Evolutionary conservation across 495 filamentous ascomycete genomes (phyloP), one percentile per base, ranked within the genome.

Genomic region (Chaetomium fimeti): DNA sequence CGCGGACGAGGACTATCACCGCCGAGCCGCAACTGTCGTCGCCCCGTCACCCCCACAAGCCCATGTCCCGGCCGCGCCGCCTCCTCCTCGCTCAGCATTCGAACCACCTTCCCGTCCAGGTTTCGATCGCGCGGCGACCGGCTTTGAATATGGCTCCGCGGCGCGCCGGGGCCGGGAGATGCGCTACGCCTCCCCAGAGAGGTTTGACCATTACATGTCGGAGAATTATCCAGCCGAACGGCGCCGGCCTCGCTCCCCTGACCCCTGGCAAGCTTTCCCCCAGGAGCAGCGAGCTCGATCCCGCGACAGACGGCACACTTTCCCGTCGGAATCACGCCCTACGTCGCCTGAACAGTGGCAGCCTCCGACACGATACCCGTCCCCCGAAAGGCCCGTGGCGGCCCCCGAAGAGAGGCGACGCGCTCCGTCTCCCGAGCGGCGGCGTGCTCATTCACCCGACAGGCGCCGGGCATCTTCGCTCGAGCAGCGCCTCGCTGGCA

Each of bases 1-100:
- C 29, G 73, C 79, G 71, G 79, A 78, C 40, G 74, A 82, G 11
- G 73, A 79, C 53, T 82, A 80, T 27, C 54, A 49, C n/a, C 72
- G 75, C 16, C 72, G 78, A 55, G 70, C 78, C 22, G 76, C 75
- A 45, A 78, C 71, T 0, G 73, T 77, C n/a, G 69, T 76, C 15
- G 72, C 74, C 6, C 75, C 76, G 8, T 75, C 72, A 27, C 72
- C 71, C 8, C 76, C 69, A 27, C 72, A 70, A 55, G 29, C 64
- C 25, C 68, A 67, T 53, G 61, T 57, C 8, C 65, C 67, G 9
- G 47, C 56, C 25, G 69, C 60, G 8, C 71, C 77, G n/a, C 71
- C 78, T 12, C 75, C 77, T 15, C 64, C 75, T n/a, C 64, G 61
- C 15, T 69, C 73, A 7, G 55, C 71, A 48, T 62, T 70, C 27